Percentiles rank a stretch among this genome's conserved stretches.
Evolutionary conservation across 495 filamentous ascomycete species (phyloP).

Genomic region (Tuber aestivum): DNA sequence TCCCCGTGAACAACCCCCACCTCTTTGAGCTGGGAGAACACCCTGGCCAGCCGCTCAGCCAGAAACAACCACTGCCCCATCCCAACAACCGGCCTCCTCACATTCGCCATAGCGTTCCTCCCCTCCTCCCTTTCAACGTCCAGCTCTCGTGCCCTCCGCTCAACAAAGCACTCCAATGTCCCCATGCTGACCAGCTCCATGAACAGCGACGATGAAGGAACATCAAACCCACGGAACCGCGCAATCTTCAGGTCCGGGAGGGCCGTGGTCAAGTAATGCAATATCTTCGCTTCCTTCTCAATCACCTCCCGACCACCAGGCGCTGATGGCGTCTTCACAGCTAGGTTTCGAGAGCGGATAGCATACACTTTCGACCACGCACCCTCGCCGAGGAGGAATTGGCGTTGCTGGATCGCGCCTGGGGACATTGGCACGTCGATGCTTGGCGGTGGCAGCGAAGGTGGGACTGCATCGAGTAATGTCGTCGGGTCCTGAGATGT

Average conservation of each 20-base stretch:
- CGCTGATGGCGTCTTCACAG: constrained; percentile 31
- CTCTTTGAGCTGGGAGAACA: constrained; percentile 28
- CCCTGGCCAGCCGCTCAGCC: constrained; percentile 20
- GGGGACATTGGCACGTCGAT: neutral
- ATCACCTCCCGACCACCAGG: constrained; percentile 18
- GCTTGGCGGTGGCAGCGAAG: neutral
- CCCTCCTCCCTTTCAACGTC: neutral
- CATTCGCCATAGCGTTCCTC: neutral
- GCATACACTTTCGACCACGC: constrained; percentile 33
- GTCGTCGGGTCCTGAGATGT: neutral
- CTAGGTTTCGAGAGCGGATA: constrained; percentile 8
- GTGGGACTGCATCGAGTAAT: neutral
- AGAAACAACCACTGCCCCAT: constrained; percentile 35
- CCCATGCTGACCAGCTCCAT: constrained; percentile 18
- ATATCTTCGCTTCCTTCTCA: constrained; percentile 25
- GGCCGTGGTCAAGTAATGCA: constrained; percentile 24
- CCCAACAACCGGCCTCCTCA: constrained; percentile 28
- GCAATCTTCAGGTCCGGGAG: constrained; percentile 14
- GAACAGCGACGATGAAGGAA: constrained; percentile 13
- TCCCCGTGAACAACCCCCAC: constrained; percentile 37
- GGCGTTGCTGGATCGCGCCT: neutral
- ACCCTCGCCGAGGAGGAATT: constrained; percentile 29
- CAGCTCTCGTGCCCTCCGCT: neutral
- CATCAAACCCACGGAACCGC: constrained; percentile 34
- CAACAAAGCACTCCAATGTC: constrained; percentile 20